phyloP scores from a whole-genome alignment of 2,329 filamentous ascomycete genomes.

The Cordyceps farinosa region DNA sequence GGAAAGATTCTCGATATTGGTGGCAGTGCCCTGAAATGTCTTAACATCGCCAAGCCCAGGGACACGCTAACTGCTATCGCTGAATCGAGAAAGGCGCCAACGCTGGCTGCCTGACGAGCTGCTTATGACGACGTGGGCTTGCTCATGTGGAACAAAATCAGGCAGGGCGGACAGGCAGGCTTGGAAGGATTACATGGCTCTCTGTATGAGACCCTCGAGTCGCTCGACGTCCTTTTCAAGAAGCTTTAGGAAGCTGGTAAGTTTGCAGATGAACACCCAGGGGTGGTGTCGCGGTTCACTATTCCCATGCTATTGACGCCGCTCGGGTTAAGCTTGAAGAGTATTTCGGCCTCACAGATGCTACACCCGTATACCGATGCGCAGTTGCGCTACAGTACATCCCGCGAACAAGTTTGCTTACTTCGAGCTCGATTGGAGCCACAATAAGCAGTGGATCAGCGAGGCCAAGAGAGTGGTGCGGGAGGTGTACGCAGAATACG shows the following conservation, averaged over 20 bases:
- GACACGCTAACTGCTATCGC: constrained; percentile 26
- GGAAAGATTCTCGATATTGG: constrained; percentile 38
- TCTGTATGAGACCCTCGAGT: no score
- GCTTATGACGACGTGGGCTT: constrained; percentile 38
- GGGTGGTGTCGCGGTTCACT: no score
- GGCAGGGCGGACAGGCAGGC: neutral
- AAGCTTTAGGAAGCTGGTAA: no score
- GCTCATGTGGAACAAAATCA: constrained; percentile 40
- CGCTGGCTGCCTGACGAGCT: constrained; percentile 40
- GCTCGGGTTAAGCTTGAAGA: no score
- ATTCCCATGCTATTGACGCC: no score
- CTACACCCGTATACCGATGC: neutral
- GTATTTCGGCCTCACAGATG: neutral
- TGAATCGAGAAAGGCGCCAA: constrained; percentile 26
- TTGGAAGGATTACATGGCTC: no score
- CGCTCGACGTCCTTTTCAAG: no score
- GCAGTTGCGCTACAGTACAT: neutral
- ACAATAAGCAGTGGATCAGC: neutral
- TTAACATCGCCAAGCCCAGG: constrained; percentile 28
- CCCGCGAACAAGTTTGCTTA: neutral
- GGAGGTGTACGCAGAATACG: neutral
- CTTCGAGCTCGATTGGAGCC: neutral
- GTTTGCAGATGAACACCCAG: no score
- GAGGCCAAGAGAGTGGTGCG: neutral
- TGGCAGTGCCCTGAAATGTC: constrained; percentile 31